Conservation (phyloP, 2,329 filamentous ascomycete genomes). For the Ophiostoma montium region DNA sequence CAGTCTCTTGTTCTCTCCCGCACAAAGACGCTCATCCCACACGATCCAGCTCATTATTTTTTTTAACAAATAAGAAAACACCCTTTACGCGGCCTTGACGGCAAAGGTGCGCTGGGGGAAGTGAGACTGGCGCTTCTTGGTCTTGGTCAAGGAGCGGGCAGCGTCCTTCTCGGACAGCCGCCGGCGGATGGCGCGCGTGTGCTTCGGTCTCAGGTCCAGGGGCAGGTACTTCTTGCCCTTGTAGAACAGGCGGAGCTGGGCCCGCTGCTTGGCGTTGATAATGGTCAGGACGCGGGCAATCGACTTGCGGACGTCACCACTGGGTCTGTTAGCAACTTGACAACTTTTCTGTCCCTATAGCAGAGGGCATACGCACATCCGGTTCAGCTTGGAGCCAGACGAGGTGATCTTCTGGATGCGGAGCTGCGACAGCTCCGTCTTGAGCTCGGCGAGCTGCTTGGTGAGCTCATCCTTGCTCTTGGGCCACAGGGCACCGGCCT, state of each 20-base stretch:
- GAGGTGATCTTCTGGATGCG: conserved; percentile 98
- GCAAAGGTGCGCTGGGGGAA: conserved; percentile 99
- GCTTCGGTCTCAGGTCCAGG: conserved; percentile 95
- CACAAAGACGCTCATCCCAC: background rate
- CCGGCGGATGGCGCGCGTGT: conserved; percentile 95
- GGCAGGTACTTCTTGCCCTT: conserved; percentile 99
- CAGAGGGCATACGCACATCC: conserved; percentile 59
- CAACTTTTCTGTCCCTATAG: too few relatives aligned
- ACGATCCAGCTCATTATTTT: background rate
- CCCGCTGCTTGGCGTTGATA: conserved; percentile 99
- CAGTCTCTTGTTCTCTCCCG: background rate
- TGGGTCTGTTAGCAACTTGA: conserved; percentile 29
- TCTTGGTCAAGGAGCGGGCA: conserved; percentile 73
- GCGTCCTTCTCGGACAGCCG: conserved; percentile 86
- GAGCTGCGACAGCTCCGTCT: conserved; percentile 90
- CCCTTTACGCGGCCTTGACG: conserved; percentile 56
- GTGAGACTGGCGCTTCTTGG: conserved; percentile 89
- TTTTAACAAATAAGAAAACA: background rate
- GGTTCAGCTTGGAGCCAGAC: conserved; percentile 88
- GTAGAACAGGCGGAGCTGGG: conserved; percentile 98
- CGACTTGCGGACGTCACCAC: conserved; percentile 98
- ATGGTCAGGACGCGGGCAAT: conserved; percentile 97
- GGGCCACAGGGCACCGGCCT: conserved; percentile 91
- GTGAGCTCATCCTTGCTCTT: conserved; percentile 98
- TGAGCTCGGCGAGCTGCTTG: conserved; percentile 89